These are phyloP conservation scores for Verticillium longisporum DNA, from an alignment of 2,329 filamentous ascomycete species.

Conservation along the genomic window DNA sequence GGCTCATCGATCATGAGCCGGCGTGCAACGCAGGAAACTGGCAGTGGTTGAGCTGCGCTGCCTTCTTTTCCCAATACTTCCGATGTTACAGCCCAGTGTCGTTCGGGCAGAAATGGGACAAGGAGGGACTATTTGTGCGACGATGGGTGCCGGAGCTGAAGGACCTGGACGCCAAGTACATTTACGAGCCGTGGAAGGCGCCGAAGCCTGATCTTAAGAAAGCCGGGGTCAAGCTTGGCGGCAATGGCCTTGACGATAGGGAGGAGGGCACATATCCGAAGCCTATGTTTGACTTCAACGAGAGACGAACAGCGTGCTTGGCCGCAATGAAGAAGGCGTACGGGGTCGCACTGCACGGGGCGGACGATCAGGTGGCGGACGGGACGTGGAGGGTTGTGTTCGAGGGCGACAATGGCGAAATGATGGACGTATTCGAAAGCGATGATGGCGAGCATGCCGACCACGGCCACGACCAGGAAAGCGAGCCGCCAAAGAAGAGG, in stretches of 20 bases:
- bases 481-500: neutral
- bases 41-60: constrained; percentile 72
- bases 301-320: constrained; percentile 56
- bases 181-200: constrained; percentile 76
- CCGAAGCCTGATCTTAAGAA: constrained; percentile 61
- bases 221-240: constrained; percentile 56
- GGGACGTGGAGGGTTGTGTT: constrained; percentile 49
- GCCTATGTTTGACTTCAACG: constrained; percentile 70
- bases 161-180: constrained; percentile 57
- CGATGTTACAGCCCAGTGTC: constrained; percentile 64
- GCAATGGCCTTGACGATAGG: constrained; percentile 37
- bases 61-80: constrained; percentile 68
- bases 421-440: constrained; percentile 28
- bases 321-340: constrained; percentile 67
- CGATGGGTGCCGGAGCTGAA: constrained; percentile 62
- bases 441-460: constrained; percentile 26
- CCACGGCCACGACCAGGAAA: constrained; percentile 22
- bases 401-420: constrained; percentile 28
- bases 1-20: constrained; percentile 67
- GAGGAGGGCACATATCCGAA: constrained; percentile 56
- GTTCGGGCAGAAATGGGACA: constrained; percentile 72
- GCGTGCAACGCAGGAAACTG: constrained; percentile 71
- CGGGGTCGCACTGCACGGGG: constrained; percentile 54
- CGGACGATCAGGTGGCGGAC: constrained; percentile 53
- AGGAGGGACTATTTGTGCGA: constrained; percentile 56